Evolutionary conservation across 2,329 filamentous ascomycete genomes (phyloP), one percentile per base, ranked within the genome.

Genomic region (Colletotrichum sp.): DNA sequence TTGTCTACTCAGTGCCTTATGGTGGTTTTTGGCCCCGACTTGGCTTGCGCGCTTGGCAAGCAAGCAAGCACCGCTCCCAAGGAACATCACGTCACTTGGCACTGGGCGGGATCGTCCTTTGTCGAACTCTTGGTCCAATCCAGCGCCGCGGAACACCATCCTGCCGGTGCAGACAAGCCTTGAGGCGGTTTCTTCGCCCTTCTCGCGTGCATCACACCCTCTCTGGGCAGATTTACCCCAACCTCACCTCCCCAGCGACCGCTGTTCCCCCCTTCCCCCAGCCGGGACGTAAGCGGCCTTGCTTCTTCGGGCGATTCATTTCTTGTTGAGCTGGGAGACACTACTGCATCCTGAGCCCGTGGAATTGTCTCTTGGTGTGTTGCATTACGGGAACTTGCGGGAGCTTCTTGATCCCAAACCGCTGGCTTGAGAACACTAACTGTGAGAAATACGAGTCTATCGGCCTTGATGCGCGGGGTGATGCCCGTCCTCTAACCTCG

Each of bases 151-250:
- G 62, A 15, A 62, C 36, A n/a, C 36, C 26, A 12, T 28, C 36
- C 57, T 36, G 69, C 62, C 69, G 72, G 72, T 26, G 39, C 30
- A 75, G 62, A 72, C 69, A 68, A 72, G 72, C 64, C 36, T 75
- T 67, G 63, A 60, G 63, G 55, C 63, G 52, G 9, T 28, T 21
- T 39, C 67, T 24, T 39, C 32, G 32, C 32, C 32, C 32, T 44
- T 10, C 39, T 44, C 8, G 39, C 39, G 39, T 32, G 60, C n/a
- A 16, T 24, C 32, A 63, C 60, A 64, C 32, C 60, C 62, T 30
- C 28, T 24, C 16, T 30, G 26, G 21, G 15, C 66, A 18, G 16
- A 49, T 39, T 52, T 57, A 30, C 57, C 18, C 57, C 28, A 60
- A 44, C 39, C 39, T 44, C 39, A 44, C 39, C 39, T 44, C 57